Evolutionary conservation across 768 basidiomycete genomes (phyloP).

Genomic region (Trametes cingulata): DNA sequence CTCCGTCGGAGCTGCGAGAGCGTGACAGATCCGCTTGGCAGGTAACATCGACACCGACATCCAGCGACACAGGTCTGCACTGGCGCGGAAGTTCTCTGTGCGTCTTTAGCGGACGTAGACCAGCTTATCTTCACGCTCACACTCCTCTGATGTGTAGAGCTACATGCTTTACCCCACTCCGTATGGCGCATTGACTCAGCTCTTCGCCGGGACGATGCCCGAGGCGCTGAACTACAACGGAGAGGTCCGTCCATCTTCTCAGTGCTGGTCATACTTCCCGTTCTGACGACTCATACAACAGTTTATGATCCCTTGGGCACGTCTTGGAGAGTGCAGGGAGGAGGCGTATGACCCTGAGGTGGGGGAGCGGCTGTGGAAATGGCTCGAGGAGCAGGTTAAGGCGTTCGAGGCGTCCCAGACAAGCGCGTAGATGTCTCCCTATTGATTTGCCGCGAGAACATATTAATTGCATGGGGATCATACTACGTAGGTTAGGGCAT

Average conservation of each 20-base stretch:
- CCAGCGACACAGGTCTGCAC: not conserved
- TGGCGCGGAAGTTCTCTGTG: constrained; percentile 11
- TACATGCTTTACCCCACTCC: constrained; percentile 31
- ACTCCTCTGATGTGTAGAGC: no score
- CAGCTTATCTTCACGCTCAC: not conserved
- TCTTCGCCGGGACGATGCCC: constrained; percentile 39
- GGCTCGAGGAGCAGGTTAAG: constrained; percentile 26
- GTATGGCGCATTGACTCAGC: constrained; percentile 34
- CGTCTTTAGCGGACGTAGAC: not conserved
- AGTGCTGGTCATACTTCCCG: no score
- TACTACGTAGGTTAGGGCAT: no score
- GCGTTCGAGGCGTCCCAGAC: constrained; percentile 31
- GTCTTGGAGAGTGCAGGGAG: constrained; percentile 22
- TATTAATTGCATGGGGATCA: no score
- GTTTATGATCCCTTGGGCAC: constrained; percentile 30
- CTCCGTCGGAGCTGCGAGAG: no score
- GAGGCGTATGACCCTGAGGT: constrained; percentile 25
- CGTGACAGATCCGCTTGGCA: no score
- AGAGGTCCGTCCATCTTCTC: not conserved
- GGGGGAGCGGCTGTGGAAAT: constrained; percentile 26
- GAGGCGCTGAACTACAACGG: constrained; percentile 38
- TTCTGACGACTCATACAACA: not conserved
- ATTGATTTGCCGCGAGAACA: no score
- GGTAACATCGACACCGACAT: constrained; percentile 26
- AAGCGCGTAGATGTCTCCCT: constrained; percentile 26